These are phyloP conservation scores for Aristolochia fimbriata DNA, from an alignment of 164 flowering plant species.

Conservation along the genomic window DNA sequence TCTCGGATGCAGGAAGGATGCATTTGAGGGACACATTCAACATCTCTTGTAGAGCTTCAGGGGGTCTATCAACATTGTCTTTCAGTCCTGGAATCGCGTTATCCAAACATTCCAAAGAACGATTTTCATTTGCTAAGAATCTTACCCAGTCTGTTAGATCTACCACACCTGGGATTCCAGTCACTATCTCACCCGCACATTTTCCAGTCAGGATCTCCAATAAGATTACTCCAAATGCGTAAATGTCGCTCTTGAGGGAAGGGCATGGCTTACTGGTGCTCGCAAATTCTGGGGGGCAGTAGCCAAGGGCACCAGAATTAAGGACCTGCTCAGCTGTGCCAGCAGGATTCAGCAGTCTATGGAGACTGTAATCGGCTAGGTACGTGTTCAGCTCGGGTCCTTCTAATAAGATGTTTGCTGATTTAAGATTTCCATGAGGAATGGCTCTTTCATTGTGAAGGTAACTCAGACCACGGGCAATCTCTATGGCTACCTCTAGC, in stretches of 20 bases:
- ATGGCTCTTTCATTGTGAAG: slow-evolving; percentile 60
- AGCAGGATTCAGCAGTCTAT: slow-evolving; percentile 52
- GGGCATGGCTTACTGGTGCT: slow-evolving; percentile 64
- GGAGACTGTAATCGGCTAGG: slow-evolving; percentile 70
- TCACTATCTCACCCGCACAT: slow-evolving; percentile 48
- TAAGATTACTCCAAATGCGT: slow-evolving; percentile 67
- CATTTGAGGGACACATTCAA: slow-evolving; percentile 51
- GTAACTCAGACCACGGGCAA: slow-evolving; percentile 51
- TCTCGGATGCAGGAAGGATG: slow-evolving; percentile 55
- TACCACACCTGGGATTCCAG: slow-evolving; percentile 32
- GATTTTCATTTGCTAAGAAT: slow-evolving; percentile 32
- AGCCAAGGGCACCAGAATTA: slow-evolving; percentile 68
- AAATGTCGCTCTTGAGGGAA: slow-evolving; percentile 64
- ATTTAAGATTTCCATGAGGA: slow-evolving; percentile 78
- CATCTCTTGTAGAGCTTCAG: slow-evolving; percentile 27
- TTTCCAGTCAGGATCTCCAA: slow-evolving; percentile 63
- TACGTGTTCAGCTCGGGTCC: slow-evolving; percentile 25
- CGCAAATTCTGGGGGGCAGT: slow-evolving; percentile 69
- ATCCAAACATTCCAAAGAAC: slow-evolving; percentile 43
- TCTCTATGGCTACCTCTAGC: slow-evolving; percentile 39
- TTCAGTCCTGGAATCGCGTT: slow-evolving; percentile 11
- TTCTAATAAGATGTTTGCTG: slow-evolving; percentile 52
- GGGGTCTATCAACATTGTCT: slow-evolving; percentile 8
- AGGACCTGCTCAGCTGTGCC: slow-evolving; percentile 70
- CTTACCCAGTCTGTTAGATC: slow-evolving; percentile 73